phyloP scores from a whole-genome alignment of 441 rosid species.

The Arabidopsis lyrata region DNA sequence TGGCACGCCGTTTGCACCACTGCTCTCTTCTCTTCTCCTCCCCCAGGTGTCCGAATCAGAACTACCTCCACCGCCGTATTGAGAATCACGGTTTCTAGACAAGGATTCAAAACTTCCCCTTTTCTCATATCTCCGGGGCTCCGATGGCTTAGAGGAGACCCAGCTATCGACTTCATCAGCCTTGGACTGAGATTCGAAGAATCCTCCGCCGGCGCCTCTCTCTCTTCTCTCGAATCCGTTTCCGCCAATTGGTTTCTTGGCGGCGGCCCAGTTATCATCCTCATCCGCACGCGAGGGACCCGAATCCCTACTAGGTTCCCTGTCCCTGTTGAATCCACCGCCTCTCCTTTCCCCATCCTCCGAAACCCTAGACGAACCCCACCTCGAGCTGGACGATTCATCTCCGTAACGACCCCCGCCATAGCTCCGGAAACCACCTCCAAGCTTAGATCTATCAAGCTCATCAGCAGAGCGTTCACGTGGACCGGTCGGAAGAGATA shows the following conservation, averaged over 20 bases:
- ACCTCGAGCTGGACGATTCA: conserved; percentile 60
- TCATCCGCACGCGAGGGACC: conserved; percentile 87
- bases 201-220: conserved; percentile 52
- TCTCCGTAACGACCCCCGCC: conserved; percentile 57
- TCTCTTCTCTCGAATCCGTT: conserved; percentile 58
- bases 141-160: conserved; percentile 60
- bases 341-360: conserved; percentile 47
- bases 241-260: conserved; percentile 57
- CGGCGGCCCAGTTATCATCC: conserved; percentile 83
- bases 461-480: conserved; percentile 86
- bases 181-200: conserved; percentile 79
- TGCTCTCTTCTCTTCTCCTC: conserved; percentile 69
- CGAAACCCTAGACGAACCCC: conserved; percentile 72
- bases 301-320: conserved; percentile 52
- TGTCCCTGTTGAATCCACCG: conserved; percentile 46
- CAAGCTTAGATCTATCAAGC: conserved; percentile 72
- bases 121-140: conserved; percentile 53
- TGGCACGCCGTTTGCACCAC: conserved; percentile 19
- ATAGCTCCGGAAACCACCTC: conserved; percentile 79
- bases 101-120: conserved; percentile 68
- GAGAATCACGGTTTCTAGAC: conserved; percentile 58
- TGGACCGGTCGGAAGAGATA: conserved; percentile 81
- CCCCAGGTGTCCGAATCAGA: conserved; percentile 77
- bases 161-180: conserved; percentile 90
- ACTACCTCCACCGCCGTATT: conserved; percentile 34